These are phyloP conservation scores for Macrotyloma uniflorum DNA, from an alignment of 306 rosid species.

Conservation along the genomic window DNA sequence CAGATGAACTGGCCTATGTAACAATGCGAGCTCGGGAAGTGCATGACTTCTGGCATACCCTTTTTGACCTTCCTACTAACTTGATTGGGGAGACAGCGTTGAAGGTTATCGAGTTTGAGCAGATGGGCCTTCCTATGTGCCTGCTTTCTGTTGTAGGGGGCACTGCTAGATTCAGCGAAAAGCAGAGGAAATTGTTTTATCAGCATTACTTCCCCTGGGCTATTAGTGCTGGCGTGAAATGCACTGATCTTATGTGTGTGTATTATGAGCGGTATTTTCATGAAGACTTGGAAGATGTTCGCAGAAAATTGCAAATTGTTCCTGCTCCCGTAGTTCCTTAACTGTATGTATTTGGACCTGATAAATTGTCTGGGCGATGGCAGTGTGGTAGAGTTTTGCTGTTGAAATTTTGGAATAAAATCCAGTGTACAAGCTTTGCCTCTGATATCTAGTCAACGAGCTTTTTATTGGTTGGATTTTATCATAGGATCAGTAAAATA, in stretches of 20 bases:
- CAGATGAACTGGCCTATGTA: conserved; percentile 78
- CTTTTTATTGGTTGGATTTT: neutral
- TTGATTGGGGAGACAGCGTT: conserved; percentile 90
- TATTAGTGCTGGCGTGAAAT: conserved; percentile 69
- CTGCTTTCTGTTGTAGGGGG: conserved; percentile 12
- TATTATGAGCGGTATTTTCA: conserved; percentile 85
- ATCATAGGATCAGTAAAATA: neutral
- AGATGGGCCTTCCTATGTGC: conserved; percentile 81
- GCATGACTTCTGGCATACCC: conserved; percentile 96
- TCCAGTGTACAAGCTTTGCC: neutral
- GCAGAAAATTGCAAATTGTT: conserved; percentile 76
- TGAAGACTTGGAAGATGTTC: conserved; percentile 79
- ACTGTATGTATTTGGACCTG: conserved; percentile 15
- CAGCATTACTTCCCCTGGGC: conserved; percentile 95
- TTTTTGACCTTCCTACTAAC: conserved; percentile 84
- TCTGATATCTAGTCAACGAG: neutral
- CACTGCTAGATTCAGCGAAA: conserved; percentile 54
- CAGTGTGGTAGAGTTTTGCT: neutral
- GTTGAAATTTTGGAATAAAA: conserved; percentile 14
- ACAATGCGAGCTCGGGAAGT: conserved; percentile 94
- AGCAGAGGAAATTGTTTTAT: conserved; percentile 80
- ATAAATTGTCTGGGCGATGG: neutral
- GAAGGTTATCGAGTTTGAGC: conserved; percentile 86
- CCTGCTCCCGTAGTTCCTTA: conserved; percentile 64
- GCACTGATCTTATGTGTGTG: conserved; percentile 86